Evolutionary conservation across 2,329 filamentous ascomycete species (phyloP).

Genomic region (Epichloe coenophiala): DNA sequence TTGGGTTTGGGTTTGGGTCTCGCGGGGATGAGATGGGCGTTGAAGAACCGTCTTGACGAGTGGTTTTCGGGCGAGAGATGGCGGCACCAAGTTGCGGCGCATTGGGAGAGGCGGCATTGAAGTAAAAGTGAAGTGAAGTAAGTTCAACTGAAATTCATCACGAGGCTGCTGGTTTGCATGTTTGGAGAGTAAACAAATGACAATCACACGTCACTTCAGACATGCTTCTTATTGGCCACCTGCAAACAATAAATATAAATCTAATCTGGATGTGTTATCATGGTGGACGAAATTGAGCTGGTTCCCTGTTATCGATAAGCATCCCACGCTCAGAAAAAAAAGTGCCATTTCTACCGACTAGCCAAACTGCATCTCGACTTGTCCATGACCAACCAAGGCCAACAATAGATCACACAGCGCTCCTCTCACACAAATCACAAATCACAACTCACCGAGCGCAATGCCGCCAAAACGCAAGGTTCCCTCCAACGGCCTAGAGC

Average conservation of each 20-base stretch:
- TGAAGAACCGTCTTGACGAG: not conserved
- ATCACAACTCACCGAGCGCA: not conserved
- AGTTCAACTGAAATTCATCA: too few relatives aligned
- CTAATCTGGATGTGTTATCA: too few relatives aligned
- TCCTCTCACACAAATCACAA: not conserved
- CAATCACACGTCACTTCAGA: too few relatives aligned
- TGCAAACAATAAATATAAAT: too few relatives aligned
- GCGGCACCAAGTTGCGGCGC: not conserved
- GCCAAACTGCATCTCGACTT: conserved; percentile 8
- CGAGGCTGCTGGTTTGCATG: too few relatives aligned
- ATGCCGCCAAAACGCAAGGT: conserved; percentile 28
- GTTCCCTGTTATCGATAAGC: conserved; percentile 4
- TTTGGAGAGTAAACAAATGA: too few relatives aligned
- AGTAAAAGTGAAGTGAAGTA: too few relatives aligned
- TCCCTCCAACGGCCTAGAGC: conserved; percentile 22
- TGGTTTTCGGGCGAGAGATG: not conserved
- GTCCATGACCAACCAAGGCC: not conserved
- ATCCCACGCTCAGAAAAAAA: not conserved
- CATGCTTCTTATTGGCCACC: too few relatives aligned
- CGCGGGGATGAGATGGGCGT: too few relatives aligned
- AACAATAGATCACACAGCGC: not conserved
- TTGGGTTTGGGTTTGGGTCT: not conserved
- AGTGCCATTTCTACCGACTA: not conserved
- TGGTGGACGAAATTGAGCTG: too few relatives aligned
- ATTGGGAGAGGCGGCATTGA: not conserved